Base-by-base conservation (phyloP, 441 rosid species). In the Sinapis alba region DNA sequence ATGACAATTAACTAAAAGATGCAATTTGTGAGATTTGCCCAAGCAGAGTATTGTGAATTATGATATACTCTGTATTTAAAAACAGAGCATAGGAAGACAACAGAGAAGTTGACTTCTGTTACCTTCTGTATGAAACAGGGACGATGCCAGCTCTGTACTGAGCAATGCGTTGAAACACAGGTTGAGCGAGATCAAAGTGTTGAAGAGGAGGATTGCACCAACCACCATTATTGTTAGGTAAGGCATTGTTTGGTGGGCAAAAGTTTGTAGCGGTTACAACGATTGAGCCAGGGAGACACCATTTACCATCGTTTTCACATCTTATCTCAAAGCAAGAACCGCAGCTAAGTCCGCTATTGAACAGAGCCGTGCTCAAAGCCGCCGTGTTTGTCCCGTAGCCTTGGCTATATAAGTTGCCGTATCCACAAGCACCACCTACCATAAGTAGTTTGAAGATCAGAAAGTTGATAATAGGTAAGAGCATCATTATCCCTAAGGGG, bases 361-460 rank as follows among this genome's bases (percentile, higher is more conserved):
- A 90, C 69, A 90, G 66, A 38, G 90, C 93, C 2, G 93, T 86
- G 83, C 93, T 90, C 64, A 90, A 76, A 27, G 96, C 96, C 0
- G 86, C 93, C 36, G 96, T 90, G 81, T 72, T 88, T 9, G 84
- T 82, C 62, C 96, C 93, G 65, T 88, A 90, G 0, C 93, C 93
- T 83, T 85, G 89, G 69, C 87, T 84, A 72, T 84, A 81, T 16
- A 90, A 83, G 64, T 90, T 88, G 8, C 92, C 93, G 62, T 90
- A 90, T 7, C 96, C 96, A 68, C 96, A 90, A 51, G 96, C 92
- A 54, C 93, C 96, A 18, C 90, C 93, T 90, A 79, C n/a, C 54
- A 24, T 21, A 74, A 65, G 43, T 43, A 4, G 13, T 5, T 0
- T 64, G 13, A 47, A 1, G 24, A 27, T 65, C 1, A 47, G 53